Percentiles rank a stretch among this genome's conserved stretches.
phyloP scores from a whole-genome alignment of 2,329 filamentous ascomycete genomes.

The Fusarium falciforme region DNA sequence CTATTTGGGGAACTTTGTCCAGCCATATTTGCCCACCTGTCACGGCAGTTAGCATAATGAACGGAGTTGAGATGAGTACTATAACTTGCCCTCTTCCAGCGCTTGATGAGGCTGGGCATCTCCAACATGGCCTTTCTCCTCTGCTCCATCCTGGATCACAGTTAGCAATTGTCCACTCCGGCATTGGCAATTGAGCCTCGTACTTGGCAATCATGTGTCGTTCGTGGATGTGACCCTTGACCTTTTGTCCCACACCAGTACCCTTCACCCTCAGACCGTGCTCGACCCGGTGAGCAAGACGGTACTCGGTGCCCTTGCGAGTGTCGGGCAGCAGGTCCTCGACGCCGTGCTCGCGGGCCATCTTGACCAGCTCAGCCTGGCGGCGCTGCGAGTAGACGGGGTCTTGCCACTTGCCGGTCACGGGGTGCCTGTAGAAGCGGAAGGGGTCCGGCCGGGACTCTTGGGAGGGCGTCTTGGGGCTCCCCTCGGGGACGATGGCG shows the following conservation, averaged over 20 bases:
- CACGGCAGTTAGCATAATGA: constrained; percentile 48
- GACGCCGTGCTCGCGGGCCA: constrained; percentile 82
- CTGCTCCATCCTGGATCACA: constrained; percentile 76
- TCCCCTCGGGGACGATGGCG: constrained; percentile 62
- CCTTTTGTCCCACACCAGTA: constrained; percentile 89
- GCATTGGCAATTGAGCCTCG: constrained; percentile 45
- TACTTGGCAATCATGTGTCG: constrained; percentile 82
- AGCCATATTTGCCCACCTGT: constrained; percentile 66
- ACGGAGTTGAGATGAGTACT: background rate
- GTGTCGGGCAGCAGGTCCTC: constrained; percentile 83
- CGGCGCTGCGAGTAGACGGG: constrained; percentile 85
- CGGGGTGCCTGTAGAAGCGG: constrained; percentile 79
- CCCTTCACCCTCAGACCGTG: constrained; percentile 88
- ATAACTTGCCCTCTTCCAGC: constrained; percentile 85
- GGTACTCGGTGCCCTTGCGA: constrained; percentile 78
- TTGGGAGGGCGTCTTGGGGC: constrained; percentile 63
- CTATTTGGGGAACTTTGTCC: constrained; percentile 70
- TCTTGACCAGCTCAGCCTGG: constrained; percentile 90
- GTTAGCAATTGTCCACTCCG: constrained; percentile 29
- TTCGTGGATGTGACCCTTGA: constrained; percentile 97
- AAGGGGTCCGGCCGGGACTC: constrained; percentile 81
- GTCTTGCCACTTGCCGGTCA: constrained; percentile 85
- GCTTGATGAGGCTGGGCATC: constrained; percentile 91
- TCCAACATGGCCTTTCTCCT: constrained; percentile 91
- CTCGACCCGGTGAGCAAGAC: constrained; percentile 78